Percentiles rank a stretch among this genome's conserved stretches.
Conservation (phyloP, 805 yeast species). For the Helenozyma baotianmanensis region DNA sequence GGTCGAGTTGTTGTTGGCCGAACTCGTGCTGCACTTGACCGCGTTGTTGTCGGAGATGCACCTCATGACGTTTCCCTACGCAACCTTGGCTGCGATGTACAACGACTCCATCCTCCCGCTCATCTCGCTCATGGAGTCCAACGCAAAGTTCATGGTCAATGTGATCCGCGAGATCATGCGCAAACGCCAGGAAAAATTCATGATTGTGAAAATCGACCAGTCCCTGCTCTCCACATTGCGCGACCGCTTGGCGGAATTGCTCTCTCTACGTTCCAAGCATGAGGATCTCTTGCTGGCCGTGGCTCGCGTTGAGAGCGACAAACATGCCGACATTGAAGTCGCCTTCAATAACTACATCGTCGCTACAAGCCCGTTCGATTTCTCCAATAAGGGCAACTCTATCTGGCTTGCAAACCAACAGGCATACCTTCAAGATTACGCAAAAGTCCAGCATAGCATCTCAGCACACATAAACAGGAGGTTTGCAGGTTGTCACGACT, state of each 20-base stretch:
- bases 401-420: slow-evolving; percentile 28
- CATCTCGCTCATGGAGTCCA: slow-evolving; percentile 53
- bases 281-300: slow-evolving; percentile 40
- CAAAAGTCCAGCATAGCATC: slow-evolving; percentile 19
- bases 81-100: slow-evolving; percentile 30
- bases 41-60: slow-evolving; percentile 31
- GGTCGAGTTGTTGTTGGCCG: slow-evolving; percentile 61
- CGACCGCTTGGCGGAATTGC: slow-evolving; percentile 41
- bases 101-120: slow-evolving; percentile 23
- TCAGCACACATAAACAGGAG: slow-evolving; percentile 20
- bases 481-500: slow-evolving; percentile 21
- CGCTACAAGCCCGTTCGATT: slow-evolving; percentile 27
- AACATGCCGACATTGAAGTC: slow-evolving; percentile 18
- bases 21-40: slow-evolving; percentile 44
- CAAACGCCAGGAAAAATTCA: slow-evolving; percentile 66
- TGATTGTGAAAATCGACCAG: slow-evolving; percentile 57
- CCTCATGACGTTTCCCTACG: slow-evolving; percentile 42
- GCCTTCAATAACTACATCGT: slow-evolving; percentile 28
- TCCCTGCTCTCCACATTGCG: slow-evolving; percentile 29
- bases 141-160: slow-evolving; percentile 57
- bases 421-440: slow-evolving; percentile 19
- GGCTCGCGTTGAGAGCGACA: too few species aligned
- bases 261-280: slow-evolving; percentile 49
- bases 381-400: slow-evolving; percentile 26
- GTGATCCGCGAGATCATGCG: slow-evolving; percentile 71